phyloP scores from a whole-genome alignment of 176 grass and related monocot genomes.

The Ananas comosus region DNA sequence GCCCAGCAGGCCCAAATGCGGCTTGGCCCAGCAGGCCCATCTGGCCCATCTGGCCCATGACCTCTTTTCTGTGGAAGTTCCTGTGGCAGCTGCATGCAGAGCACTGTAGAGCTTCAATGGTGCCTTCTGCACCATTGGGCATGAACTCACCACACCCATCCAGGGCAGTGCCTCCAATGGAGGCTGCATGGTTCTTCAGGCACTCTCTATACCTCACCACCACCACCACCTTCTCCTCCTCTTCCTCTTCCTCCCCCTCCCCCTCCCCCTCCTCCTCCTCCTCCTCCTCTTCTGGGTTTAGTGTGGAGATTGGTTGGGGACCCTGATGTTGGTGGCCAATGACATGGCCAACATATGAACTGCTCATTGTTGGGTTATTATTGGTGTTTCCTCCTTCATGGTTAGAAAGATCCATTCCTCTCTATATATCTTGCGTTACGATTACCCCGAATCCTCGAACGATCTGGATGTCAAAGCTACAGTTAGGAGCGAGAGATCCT shows the following conservation, averaged over 20 bases:
- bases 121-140: constrained; percentile 11
- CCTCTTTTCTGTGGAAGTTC: constrained; percentile 24
- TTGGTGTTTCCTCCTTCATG: constrained; percentile 5
- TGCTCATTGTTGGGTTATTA: neutral
- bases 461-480: neutral
- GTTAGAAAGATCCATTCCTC: constrained; percentile 17
- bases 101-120: constrained; percentile 9
- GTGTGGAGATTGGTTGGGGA: constrained; percentile 1
- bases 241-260: no score
- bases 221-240: constrained; percentile 4
- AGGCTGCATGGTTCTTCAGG: constrained; percentile 20
- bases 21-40: neutral
- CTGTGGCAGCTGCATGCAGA: constrained; percentile 18
- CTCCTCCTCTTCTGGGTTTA: no score
- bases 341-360: constrained; percentile 3
- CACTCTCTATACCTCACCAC: constrained; percentile 17
- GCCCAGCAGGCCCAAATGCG: neutral
- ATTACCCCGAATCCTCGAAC: neutral
- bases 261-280: no score
- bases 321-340: constrained; percentile 6
- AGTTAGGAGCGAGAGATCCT: neutral
- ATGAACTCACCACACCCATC: constrained; percentile 23
- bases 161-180: constrained; percentile 11
- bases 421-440: neutral
- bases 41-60: neutral